A percentile compares a stretch with the other conserved stretches of the same genome.
Conservation (phyloP, 2,329 filamentous ascomycete species). For the Aspergillus udagawae region DNA sequence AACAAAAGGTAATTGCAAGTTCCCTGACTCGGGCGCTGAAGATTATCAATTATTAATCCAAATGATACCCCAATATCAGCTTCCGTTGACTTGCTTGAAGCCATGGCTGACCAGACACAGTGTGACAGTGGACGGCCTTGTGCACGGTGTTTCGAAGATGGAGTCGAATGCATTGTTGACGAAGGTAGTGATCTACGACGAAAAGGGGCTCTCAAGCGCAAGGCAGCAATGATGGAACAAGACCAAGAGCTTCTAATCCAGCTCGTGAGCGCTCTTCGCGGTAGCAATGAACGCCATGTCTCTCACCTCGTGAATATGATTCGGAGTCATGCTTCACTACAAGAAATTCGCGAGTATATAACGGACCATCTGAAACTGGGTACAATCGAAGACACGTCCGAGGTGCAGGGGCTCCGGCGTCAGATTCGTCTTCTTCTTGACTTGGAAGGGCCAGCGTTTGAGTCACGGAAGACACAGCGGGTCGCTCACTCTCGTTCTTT, state of each 20-base stretch:
- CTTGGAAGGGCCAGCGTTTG: neutral
- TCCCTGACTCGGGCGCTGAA: neutral
- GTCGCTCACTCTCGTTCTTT: conserved; percentile 5
- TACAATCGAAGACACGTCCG: neutral
- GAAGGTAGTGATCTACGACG: conserved; percentile 12
- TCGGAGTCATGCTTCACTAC: conserved; percentile 10
- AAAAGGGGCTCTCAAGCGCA: conserved; percentile 7
- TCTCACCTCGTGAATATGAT: conserved; percentile 8
- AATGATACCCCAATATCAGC: neutral
- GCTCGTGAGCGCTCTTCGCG: conserved; percentile 12
- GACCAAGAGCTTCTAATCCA: conserved; percentile 9
- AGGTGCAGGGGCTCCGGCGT: conserved; percentile 1
- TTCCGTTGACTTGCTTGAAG: neutral
- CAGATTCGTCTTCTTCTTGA: neutral
- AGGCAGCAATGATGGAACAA: conserved; percentile 11
- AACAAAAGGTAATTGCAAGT: neutral
- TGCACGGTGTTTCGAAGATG: neutral
- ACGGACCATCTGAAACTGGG: neutral
- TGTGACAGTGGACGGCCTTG: neutral
- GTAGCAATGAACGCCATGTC: conserved; percentile 3
- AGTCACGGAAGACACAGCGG: neutral
- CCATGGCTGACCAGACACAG: neutral
- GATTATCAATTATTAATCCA: neutral
- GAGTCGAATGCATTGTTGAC: conserved; percentile 7
- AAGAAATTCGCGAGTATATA: conserved; percentile 5